Conservation (phyloP, 2,329 filamentous ascomycete species). For the Aspergillus proliferans region DNA sequence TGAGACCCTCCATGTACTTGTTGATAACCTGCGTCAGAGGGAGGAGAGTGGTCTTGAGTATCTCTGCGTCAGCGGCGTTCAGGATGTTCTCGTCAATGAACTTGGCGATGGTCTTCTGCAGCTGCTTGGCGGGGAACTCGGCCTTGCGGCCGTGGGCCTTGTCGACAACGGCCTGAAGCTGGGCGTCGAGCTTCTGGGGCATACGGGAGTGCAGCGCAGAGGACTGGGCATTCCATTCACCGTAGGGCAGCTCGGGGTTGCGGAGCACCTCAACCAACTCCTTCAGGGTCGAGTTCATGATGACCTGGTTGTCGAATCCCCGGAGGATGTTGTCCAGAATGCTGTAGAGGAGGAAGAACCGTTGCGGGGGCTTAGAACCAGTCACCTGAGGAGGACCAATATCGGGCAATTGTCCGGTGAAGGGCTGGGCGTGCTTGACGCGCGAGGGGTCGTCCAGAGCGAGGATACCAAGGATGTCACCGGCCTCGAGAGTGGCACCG, state of each 20-base stretch:
- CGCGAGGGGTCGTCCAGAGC: conserved; percentile 90
- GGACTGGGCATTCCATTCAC: conserved; percentile 93
- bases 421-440: conserved; percentile 93
- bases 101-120: conserved; percentile 75
- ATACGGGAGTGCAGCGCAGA: conserved; percentile 96
- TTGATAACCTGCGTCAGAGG: conserved; percentile 74
- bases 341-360: conserved; percentile 68
- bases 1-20: conserved; percentile 79
- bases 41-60: conserved; percentile 65
- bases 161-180: conserved; percentile 79
- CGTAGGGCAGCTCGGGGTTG: conserved; percentile 84
- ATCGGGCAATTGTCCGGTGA: conserved; percentile 81
- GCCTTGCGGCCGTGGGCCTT: conserved; percentile 67
- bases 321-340: conserved; percentile 81
- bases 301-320: conserved; percentile 95
- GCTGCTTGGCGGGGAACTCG: conserved; percentile 87
- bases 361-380: conserved; percentile 86
- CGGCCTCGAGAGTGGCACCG: conserved; percentile 92
- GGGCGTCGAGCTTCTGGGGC: conserved; percentile 83
- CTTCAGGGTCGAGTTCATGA: conserved; percentile 81
- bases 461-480: conserved; percentile 96
- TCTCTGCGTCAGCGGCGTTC: conserved; percentile 62
- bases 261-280: conserved; percentile 87
- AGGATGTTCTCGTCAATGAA: conserved; percentile 80
- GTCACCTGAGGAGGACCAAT: conserved; percentile 80